Percentiles rank a stretch among this genome's conserved stretches.
Evolutionary conservation across 345 rosid genomes (phyloP).

Genomic region (Pugionium cornutum): DNA sequence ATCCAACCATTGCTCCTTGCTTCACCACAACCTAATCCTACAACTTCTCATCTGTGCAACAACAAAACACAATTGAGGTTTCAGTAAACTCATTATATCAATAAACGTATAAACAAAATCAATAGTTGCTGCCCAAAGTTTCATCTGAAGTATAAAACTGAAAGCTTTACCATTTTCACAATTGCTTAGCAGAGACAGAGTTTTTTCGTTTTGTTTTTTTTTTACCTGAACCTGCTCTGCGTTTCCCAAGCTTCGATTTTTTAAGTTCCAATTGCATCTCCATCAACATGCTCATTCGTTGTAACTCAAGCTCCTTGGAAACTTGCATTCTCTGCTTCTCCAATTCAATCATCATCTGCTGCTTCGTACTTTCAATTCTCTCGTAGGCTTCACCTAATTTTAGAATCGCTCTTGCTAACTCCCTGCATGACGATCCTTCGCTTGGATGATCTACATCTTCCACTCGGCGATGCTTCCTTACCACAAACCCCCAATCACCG

Average conservation of each 20-base stretch:
- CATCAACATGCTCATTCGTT: constrained; percentile 68
- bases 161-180: constrained; percentile 13
- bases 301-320: constrained; percentile 67
- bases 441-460: constrained; percentile 42
- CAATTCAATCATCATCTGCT: constrained; percentile 67
- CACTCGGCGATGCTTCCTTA: constrained; percentile 48
- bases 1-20: constrained; percentile 32
- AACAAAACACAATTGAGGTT: constrained; percentile 5
- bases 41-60: constrained; percentile 37
- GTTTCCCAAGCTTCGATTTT: constrained; percentile 49
- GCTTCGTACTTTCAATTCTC: constrained; percentile 64
- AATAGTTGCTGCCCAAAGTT: constrained; percentile 6
- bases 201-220: neutral
- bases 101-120: neutral
- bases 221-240: constrained; percentile 41
- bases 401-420: constrained; percentile 61
- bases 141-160: constrained; percentile 4
- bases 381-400: constrained; percentile 69
- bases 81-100: constrained; percentile 12
- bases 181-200: neutral
- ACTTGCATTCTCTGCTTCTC: constrained; percentile 80
- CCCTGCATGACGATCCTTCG: constrained; percentile 51
- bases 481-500: constrained; percentile 45
- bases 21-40: constrained; percentile 31
- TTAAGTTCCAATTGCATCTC: constrained; percentile 69